phyloP scores from a whole-genome alignment of 352 stramenopile genomes.

The Globisporangium heterothallicum region DNA sequence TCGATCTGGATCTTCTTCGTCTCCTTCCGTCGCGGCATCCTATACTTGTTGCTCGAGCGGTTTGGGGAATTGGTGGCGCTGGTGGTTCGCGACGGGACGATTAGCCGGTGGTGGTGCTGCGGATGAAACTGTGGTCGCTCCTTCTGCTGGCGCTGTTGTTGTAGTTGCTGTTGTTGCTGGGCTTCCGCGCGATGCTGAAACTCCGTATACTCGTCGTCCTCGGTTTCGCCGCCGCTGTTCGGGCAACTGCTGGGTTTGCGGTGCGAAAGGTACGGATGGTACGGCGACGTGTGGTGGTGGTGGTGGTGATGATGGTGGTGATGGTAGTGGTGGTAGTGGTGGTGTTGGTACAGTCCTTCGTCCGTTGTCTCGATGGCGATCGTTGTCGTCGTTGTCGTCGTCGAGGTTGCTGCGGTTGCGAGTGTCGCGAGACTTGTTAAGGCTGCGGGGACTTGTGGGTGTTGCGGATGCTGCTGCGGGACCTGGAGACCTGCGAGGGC shows the following conservation, averaged over 20 bases:
- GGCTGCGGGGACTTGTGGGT: too few relatives aligned
- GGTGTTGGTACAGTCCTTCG: not conserved
- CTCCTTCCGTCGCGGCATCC: slow-evolving; percentile 50
- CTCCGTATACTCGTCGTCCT: not conserved
- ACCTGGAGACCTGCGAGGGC: not conserved
- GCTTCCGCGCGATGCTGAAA: slow-evolving; percentile 4
- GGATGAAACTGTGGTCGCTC: slow-evolving; percentile 11
- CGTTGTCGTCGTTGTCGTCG: not conserved
- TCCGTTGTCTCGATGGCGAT: not conserved
- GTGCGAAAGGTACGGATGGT: slow-evolving; percentile 14
- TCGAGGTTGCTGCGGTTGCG: slow-evolving; percentile 5
- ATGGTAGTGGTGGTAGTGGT: not conserved
- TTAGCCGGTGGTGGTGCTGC: slow-evolving; percentile 17
- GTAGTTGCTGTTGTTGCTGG: not conserved
- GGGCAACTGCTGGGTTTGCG: slow-evolving; percentile 3
- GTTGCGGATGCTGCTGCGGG: slow-evolving; percentile 7
- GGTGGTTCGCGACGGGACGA: not conserved
- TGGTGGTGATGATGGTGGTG: slow-evolving; percentile 6
- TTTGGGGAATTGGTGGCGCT: too few relatives aligned
- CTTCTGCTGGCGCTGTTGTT: not conserved
- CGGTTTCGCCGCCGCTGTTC: too few relatives aligned
- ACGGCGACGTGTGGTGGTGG: too few relatives aligned
- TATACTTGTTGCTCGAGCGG: not conserved
- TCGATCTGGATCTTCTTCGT: slow-evolving; percentile 45
- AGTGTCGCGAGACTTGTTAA: slow-evolving; percentile 14